Percentiles rank a stretch among this genome's conserved stretches.
Evolutionary conservation across 495 filamentous ascomycete genomes (phyloP).

Genomic region (Lepidopterella palustris): DNA sequence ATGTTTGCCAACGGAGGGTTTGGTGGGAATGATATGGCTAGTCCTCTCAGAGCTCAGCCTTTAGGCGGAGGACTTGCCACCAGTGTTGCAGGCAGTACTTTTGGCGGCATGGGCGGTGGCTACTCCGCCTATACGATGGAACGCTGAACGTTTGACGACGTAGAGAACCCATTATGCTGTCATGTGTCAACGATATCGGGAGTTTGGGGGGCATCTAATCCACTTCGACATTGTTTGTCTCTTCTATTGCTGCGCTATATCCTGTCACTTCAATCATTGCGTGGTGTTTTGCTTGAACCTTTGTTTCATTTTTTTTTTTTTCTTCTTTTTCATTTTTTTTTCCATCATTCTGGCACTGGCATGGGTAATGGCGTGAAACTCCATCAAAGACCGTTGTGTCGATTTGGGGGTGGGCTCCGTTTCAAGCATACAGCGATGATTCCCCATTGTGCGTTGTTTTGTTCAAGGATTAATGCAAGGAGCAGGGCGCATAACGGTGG

Average conservation of each 20-base stretch:
- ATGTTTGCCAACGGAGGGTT: constrained; percentile 23
- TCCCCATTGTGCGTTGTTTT: constrained; percentile 30
- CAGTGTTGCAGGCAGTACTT: constrained; percentile 18
- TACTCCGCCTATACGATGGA: constrained; percentile 30
- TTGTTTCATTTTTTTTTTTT: constrained; percentile 7
- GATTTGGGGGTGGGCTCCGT: constrained; percentile 17
- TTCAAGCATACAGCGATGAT: constrained; percentile 33
- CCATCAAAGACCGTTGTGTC: constrained; percentile 18
- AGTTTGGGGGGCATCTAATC: constrained; percentile 20
- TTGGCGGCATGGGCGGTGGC: constrained; percentile 15
- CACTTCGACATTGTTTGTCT: constrained; percentile 10
- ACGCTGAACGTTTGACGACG: constrained; percentile 8
- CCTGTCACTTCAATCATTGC: constrained; percentile 31
- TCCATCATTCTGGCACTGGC: constrained; percentile 24
- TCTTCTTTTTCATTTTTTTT: background rate
- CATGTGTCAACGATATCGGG: constrained; percentile 22
- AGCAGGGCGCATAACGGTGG: constrained; percentile 10
- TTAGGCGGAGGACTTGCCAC: constrained; percentile 16
- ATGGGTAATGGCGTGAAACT: constrained; percentile 29
- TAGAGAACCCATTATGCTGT: constrained; percentile 7
- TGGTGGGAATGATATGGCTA: constrained; percentile 21
- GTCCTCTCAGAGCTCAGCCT: constrained; percentile 18
- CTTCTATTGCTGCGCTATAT: constrained; percentile 23
- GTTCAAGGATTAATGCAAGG: constrained; percentile 15
- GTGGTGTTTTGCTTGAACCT: constrained; percentile 17